phyloP scores from a whole-genome alignment of 441 rosid genomes.

The Manihot esculenta region DNA sequence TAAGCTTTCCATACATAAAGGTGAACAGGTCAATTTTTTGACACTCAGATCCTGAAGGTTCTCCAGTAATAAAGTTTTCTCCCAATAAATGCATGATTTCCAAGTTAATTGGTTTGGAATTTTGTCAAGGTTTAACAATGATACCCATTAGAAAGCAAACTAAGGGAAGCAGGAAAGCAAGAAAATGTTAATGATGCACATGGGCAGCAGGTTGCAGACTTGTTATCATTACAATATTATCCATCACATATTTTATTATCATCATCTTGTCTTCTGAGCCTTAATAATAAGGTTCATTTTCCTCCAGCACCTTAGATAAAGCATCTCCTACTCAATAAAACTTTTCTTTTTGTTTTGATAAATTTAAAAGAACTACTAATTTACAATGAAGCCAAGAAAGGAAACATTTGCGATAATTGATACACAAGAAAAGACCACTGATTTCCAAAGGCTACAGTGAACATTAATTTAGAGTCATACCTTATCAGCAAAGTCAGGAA shows the following conservation, averaged over 20 bases:
- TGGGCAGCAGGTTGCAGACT: not conserved
- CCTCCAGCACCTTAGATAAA: not conserved
- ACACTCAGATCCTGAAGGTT: not conserved
- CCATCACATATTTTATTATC: not conserved
- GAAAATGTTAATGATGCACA: not conserved
- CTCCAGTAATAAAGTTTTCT: not conserved
- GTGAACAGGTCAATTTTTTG: not conserved
- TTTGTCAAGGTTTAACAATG: not conserved
- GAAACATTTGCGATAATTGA: not conserved
- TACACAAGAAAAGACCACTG: not conserved
- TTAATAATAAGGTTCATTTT: not conserved
- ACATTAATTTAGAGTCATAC: conserved; percentile 31
- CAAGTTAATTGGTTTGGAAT: not conserved
- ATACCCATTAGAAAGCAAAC: not conserved
- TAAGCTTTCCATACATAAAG: no score
- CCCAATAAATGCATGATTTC: not conserved
- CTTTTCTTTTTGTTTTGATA: not conserved
- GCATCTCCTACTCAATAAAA: not conserved
- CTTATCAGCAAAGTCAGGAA: conserved; percentile 58
- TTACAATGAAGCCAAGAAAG: not conserved
- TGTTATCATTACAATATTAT: not conserved
- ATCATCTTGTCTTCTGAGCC: not conserved
- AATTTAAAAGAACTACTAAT: not conserved
- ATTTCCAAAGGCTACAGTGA: conserved; percentile 1
- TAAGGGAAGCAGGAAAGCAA: not conserved